Conservation (phyloP, 176 grass and related monocot genomes). For the Ensete ventricosum region DNA sequence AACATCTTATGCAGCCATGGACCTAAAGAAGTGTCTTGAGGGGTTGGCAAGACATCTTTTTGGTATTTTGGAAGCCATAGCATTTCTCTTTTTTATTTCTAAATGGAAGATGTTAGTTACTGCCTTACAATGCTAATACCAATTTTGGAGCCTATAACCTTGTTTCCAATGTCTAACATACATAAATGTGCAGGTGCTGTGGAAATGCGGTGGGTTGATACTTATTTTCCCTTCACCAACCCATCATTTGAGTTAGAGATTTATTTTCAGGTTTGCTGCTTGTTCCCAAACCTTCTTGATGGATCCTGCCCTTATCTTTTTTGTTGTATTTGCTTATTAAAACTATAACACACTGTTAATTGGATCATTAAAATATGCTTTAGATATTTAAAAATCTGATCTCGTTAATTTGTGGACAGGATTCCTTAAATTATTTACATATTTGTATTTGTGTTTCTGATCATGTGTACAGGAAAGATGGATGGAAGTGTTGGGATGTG, state of each 20-base stretch:
- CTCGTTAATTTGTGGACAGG: too few relatives aligned
- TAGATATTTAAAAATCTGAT: not conserved
- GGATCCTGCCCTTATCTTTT: not conserved
- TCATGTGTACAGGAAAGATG: constrained; percentile 57
- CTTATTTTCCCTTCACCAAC: constrained; percentile 95
- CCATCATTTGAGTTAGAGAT: constrained; percentile 97
- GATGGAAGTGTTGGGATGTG: constrained; percentile 95
- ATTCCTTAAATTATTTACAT: not conserved
- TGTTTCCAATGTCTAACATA: not conserved
- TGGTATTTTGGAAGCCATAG: constrained; percentile 30
- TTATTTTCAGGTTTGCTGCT: constrained; percentile 74
- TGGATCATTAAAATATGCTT: not conserved
- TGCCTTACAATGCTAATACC: too few relatives aligned
- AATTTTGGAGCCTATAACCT: too few relatives aligned
- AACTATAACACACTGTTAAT: not conserved
- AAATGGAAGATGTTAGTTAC: too few relatives aligned
- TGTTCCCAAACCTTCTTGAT: not conserved
- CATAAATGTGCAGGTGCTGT: constrained; percentile 55
- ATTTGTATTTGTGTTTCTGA: not conserved
- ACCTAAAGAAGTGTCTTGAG: constrained; percentile 85
- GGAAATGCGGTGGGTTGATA: constrained; percentile 99
- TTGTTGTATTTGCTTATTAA: not conserved
- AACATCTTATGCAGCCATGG: constrained; percentile 61
- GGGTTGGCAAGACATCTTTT: constrained; percentile 88
- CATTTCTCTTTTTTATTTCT: not conserved